phyloP scores from a whole-genome alignment of 805 yeast genomes.

The Ogataea glucozyma region DNA sequence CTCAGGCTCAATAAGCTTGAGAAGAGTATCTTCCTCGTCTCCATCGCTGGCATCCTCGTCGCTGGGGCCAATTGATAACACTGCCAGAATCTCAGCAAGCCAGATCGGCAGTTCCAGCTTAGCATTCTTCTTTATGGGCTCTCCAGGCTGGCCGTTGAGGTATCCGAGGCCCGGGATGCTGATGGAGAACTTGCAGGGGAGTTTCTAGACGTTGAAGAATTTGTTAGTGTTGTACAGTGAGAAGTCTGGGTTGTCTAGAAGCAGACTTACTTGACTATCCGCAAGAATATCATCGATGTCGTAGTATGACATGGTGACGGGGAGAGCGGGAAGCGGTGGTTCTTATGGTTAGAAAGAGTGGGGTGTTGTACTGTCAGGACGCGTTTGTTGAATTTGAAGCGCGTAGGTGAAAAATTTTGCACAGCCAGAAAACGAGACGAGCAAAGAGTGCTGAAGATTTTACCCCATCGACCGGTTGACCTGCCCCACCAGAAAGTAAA shows the following conservation, averaged over 20 bases:
- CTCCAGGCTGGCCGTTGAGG: slow-evolving; percentile 75
- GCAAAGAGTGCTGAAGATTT: too few relatives aligned
- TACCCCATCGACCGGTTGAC: too few relatives aligned
- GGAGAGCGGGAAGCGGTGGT: too few relatives aligned
- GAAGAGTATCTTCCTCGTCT: slow-evolving; percentile 48
- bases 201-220: slow-evolving; percentile 38
- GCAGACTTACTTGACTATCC: slow-evolving; percentile 50
- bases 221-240: background rate
- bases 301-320: slow-evolving; percentile 52
- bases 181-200: slow-evolving; percentile 78
- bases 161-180: slow-evolving; percentile 87
- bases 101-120: slow-evolving; percentile 82
- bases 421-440: too few relatives aligned
- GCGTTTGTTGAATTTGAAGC: too few relatives aligned
- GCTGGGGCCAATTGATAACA: slow-evolving; percentile 35
- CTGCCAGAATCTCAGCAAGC: slow-evolving; percentile 80
- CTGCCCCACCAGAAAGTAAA: too few relatives aligned
- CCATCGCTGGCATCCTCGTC: slow-evolving; percentile 34
- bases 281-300: slow-evolving; percentile 77
- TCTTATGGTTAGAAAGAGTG: too few relatives aligned
- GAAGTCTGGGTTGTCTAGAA: background rate
- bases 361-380: too few relatives aligned
- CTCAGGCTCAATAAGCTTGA: slow-evolving; percentile 71
- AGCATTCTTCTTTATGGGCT: slow-evolving; percentile 56
- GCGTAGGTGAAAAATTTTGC: too few relatives aligned